Base-by-base conservation (phyloP, 768 basidiomycete genomes). In the Podaxis sp. region DNA sequence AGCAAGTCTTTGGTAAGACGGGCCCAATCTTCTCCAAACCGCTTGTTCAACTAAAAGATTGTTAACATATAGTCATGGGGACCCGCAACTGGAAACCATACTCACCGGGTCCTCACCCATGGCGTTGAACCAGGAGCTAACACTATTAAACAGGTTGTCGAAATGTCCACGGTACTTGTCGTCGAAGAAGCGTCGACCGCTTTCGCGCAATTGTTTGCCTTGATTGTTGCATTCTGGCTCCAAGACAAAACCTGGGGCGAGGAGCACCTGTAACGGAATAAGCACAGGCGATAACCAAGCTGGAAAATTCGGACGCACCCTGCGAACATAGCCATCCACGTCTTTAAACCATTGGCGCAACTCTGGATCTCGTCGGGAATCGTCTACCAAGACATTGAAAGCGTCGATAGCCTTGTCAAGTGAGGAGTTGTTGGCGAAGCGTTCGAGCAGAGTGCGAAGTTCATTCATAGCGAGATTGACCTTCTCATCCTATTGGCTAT, bases 161-260 rank as follows among this genome's bases (percentile, higher is more conserved):
- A 95, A 93, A 74, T 97, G 92, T 0, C 69, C 72, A 69, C 86
- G 85, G 39, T 83, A 84, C 66, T 82, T 84, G 3, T 70, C 78
- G 58, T 91, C 87, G 73, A 92, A 98, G 79, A 93, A 98, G 24
- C 74, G 70, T 56, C 87, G 84, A 13, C 95, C 95, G 22, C 77
- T 76, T 51, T 97, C 90, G 52, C 82, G 79, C 40, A 99, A 77
- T 13, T 82, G 71, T 38, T 72, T 74, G 0, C 84, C 95, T 55
- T 92, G 86, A 19, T 74, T 80, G 68, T 85, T 86, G 69, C 87
- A 93, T 36, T 84, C 81, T 0, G 90, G 87, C 57, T 93, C 87
- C n/a, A 98, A 80, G 33, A 98, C 85, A 69, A 87, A 99, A 13
- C 95, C 95, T 0, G 89, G 82, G 62, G 95, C 88, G 57, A 96